Base-by-base conservation (phyloP, 2,329 filamentous ascomycete species). In the Xylaria sp. region DNA sequence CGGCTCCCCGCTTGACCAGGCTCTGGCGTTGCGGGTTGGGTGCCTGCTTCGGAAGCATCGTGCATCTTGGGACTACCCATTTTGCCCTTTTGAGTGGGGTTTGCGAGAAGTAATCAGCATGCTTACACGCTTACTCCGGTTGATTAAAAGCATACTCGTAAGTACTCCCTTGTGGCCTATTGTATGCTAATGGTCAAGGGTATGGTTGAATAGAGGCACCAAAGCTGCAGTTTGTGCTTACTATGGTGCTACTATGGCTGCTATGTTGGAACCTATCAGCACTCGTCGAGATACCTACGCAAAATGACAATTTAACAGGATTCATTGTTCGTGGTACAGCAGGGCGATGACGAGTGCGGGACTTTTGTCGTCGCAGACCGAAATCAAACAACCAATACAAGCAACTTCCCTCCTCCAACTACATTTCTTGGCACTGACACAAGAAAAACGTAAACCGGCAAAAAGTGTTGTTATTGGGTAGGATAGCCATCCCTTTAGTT, bases 121-220 rank as follows among this genome's bases (percentile, higher is more conserved):
- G n/a, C n/a, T n/a, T n/a, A n/a, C n/a, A n/a, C n/a, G n/a, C n/a
- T n/a, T n/a, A n/a, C n/a, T n/a, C n/a, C n/a, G n/a, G n/a, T n/a
- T n/a, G n/a, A n/a, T n/a, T n/a, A n/a, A n/a, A n/a, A n/a, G n/a
- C n/a, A n/a, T n/a, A n/a, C 2, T 49, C 9, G 22, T 27, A 4
- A 49, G 45, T 49, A 27, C 22, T 27, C 45, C 22, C 45, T 49
- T 27, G 42, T 33, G 47, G 13, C 25, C 25, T 31, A 50, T 50
- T 29, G 47, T 50, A 33, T 33, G 27, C 49, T 33, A 51, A 33
- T 36, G 49, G 27, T 36, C 50, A 53, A 53, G 29, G 50, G 31
- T 36, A 36, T 36, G 31, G 9, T 53, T 6, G 29, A 15, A 53
- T 36, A 13, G 29, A 53, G 27, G 27, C 15, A 33, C 49, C 29